phyloP scores from a whole-genome alignment of 78 protist species.

The Dictyostelium citrinum region DNA sequence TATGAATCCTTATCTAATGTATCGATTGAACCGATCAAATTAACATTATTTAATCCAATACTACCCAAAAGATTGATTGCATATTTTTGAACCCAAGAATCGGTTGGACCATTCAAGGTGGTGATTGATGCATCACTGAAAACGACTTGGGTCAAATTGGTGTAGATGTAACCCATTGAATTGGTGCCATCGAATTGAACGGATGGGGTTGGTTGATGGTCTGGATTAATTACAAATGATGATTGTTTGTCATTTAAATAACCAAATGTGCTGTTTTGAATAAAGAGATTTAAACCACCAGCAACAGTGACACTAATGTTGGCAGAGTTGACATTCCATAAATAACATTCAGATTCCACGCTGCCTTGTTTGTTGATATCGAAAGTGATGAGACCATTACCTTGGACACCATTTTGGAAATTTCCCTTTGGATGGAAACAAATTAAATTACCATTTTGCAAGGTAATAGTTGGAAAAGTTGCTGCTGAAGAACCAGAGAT shows the following conservation, averaged over 20 bases:
- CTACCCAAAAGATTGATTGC: not conserved
- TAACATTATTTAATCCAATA: not conserved
- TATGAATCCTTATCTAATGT: not conserved
- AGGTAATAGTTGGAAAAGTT: not conserved
- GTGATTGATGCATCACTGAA: not conserved
- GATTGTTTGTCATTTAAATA: not conserved
- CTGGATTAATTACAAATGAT: not conserved
- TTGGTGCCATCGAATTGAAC: not conserved
- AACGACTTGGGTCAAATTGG: not conserved
- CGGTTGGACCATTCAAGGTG: not conserved
- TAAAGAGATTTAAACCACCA: not conserved
- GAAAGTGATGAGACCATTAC: not conserved
- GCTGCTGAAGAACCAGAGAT: not conserved
- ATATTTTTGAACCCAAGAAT: not conserved
- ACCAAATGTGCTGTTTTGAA: not conserved
- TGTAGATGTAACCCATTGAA: not conserved
- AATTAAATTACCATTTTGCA: not conserved
- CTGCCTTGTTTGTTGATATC: not conserved
- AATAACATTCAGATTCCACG: too few species aligned
- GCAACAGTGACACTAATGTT: not conserved
- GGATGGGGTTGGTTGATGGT: not conserved
- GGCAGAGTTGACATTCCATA: not conserved
- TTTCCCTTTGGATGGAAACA: not conserved
- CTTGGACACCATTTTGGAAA: not conserved
- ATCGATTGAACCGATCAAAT: not conserved